Evolutionary conservation across 176 grass and related monocot species (phyloP).

Genomic region (Musa troglodytarum): DNA sequence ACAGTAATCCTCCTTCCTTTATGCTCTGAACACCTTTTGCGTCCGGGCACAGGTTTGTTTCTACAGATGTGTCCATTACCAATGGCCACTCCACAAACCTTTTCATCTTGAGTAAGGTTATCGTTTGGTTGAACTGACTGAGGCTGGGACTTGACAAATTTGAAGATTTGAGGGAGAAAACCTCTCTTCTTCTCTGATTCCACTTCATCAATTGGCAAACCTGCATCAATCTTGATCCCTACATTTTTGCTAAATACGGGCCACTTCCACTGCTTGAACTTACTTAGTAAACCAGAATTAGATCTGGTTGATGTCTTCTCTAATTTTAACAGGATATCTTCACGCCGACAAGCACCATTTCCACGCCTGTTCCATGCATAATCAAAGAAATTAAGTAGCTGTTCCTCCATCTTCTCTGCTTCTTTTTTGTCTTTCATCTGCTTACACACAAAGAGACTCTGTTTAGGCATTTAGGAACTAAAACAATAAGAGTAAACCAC

Average conservation of each 20-base stretch:
- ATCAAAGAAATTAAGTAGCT: constrained; percentile 72
- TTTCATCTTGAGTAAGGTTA: constrained; percentile 3
- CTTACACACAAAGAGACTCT: neutral
- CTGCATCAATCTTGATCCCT: constrained; percentile 56
- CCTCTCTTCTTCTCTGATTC: constrained; percentile 18
- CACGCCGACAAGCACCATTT: constrained; percentile 58
- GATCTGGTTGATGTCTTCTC: constrained; percentile 24
- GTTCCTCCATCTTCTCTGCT: constrained; percentile 63
- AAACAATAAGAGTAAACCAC: neutral
- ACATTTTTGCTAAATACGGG: constrained; percentile 41
- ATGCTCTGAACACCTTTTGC: constrained; percentile 33
- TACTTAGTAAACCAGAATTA: constrained; percentile 33
- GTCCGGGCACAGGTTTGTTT: constrained; percentile 30
- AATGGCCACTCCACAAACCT: constrained; percentile 22
- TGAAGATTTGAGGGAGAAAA: constrained; percentile 50
- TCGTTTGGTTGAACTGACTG: constrained; percentile 29
- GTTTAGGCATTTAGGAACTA: neutral
- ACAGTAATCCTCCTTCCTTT: constrained; percentile 35
- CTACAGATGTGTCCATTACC: constrained; percentile 13
- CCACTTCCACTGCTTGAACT: constrained; percentile 31
- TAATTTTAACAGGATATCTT: constrained; percentile 73
- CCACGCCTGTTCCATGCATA: constrained; percentile 90
- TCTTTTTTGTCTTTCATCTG: constrained; percentile 62
- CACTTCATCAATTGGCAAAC: constrained; percentile 21
- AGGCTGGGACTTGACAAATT: constrained; percentile 47